Conservation (phyloP, 345 rosid species). For the Ceriops decandra region DNA sequence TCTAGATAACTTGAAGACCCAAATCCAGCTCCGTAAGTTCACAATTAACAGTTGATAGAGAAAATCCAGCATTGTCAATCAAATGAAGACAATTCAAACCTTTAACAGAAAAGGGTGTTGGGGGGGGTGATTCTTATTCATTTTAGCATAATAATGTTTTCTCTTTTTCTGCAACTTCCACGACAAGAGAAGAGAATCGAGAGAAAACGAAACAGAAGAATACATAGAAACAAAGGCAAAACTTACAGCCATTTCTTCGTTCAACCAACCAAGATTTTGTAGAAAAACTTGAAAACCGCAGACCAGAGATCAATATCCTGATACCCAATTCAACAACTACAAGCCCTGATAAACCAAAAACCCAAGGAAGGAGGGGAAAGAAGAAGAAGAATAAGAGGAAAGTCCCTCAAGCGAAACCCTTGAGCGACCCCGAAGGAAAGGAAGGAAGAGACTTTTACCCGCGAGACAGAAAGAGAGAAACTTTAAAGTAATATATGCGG, state of each 20-base stretch:
- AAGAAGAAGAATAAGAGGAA: background rate
- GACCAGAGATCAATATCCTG: background rate
- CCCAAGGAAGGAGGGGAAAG: background rate
- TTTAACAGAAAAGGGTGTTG: background rate
- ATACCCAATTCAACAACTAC: background rate
- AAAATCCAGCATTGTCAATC: slow-evolving; percentile 17
- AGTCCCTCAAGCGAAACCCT: slow-evolving; percentile 6
- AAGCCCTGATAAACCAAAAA: background rate
- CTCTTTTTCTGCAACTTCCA: background rate
- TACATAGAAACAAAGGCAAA: background rate
- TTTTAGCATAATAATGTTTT: no score
- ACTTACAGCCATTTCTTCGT: slow-evolving; percentile 63
- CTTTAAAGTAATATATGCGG: background rate
- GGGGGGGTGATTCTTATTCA: no score
- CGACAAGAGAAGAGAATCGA: background rate
- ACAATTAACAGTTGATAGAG: background rate
- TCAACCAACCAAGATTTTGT: slow-evolving; percentile 9
- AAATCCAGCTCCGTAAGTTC: slow-evolving; percentile 4
- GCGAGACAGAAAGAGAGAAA: slow-evolving; percentile 7
- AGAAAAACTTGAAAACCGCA: slow-evolving; percentile 4
- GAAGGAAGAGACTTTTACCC: slow-evolving; percentile 4
- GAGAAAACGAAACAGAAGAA: background rate
- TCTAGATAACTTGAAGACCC: background rate
- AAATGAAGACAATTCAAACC: slow-evolving; percentile 1
- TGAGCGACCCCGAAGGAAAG: slow-evolving; percentile 5